Evolutionary conservation across 192 early-diverging fungal genomes (phyloP).

Genomic region (Piromyces finnis): DNA sequence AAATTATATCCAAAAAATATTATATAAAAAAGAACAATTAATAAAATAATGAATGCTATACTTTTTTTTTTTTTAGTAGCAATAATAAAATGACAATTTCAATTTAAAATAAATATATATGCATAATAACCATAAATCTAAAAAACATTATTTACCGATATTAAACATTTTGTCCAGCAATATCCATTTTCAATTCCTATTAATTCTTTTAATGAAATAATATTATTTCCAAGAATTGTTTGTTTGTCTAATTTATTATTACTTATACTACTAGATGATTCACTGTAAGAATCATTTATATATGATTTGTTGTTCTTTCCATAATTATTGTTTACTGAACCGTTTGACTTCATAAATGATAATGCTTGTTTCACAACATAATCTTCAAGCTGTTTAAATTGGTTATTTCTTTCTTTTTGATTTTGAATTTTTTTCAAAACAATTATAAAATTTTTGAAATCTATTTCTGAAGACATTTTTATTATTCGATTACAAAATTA

Average conservation of each 20-base stretch:
- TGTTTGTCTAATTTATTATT: background rate
- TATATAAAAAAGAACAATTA: too few species aligned
- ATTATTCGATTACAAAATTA: background rate
- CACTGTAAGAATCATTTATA: background rate
- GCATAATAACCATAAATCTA: too few species aligned
- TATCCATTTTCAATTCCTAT: background rate
- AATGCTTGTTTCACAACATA: background rate
- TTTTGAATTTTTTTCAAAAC: background rate
- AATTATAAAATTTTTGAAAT: background rate
- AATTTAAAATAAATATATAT: too few species aligned
- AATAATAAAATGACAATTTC: too few species aligned
- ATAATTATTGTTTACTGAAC: background rate
- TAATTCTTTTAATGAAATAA: background rate
- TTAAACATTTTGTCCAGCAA: background rate
- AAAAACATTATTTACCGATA: too few species aligned
- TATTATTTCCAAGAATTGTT: background rate
- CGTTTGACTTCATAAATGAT: background rate
- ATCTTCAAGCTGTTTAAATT: background rate
- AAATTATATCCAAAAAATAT: background rate
- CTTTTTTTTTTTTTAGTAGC: too few species aligned
- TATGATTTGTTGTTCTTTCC: background rate
- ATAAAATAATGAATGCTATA: too few species aligned
- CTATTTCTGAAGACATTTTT: background rate
- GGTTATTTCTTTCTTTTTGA: background rate
- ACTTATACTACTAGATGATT: background rate